Percentiles rank a stretch among this genome's conserved stretches.
Evolutionary conservation across 2,329 filamentous ascomycete species (phyloP).

Genomic region (Ceratocystis eucalypticola): DNA sequence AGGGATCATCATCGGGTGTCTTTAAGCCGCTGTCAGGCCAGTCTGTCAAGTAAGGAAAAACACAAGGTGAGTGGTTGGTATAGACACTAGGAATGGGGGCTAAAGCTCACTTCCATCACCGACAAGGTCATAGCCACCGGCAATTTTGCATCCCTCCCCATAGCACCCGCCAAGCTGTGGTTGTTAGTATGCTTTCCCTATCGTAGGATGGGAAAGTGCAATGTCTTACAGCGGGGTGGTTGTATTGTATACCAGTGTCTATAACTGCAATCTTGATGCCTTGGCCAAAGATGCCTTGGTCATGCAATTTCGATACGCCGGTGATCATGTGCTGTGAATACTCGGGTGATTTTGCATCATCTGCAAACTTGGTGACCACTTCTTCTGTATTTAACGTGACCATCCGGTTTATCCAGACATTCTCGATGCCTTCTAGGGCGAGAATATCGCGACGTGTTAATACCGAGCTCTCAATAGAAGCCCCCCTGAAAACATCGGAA

Average conservation of each 20-base stretch:
- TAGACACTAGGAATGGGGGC: background rate
- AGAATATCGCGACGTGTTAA: slow-evolving; percentile 31
- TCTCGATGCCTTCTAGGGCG: slow-evolving; percentile 28
- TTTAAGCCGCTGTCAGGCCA: slow-evolving; percentile 26
- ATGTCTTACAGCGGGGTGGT: slow-evolving; percentile 22
- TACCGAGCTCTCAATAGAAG: slow-evolving; percentile 39
- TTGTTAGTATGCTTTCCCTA: background rate
- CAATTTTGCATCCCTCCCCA: slow-evolving; percentile 29
- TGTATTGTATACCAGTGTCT: slow-evolving; percentile 31
- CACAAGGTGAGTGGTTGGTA: background rate
- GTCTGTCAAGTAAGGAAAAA: background rate
- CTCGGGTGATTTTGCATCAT: slow-evolving; percentile 21
- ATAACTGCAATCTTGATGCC: slow-evolving; percentile 30
- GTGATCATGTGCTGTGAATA: slow-evolving; percentile 31
- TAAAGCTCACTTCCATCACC: slow-evolving; percentile 21
- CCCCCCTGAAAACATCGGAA: slow-evolving; percentile 38
- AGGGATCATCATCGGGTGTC: slow-evolving; percentile 31
- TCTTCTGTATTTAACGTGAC: slow-evolving; percentile 25
- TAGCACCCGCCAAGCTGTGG: slow-evolving; percentile 30
- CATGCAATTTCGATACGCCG: slow-evolving; percentile 30
- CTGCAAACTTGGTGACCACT: slow-evolving; percentile 4
- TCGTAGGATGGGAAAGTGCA: background rate
- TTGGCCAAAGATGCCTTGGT: slow-evolving; percentile 28
- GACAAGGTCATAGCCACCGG: slow-evolving; percentile 30
- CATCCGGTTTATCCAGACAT: slow-evolving; percentile 34